Evolutionary conservation across 495 filamentous ascomycete species (phyloP).

Genomic region (Achaetomiella virescens): DNA sequence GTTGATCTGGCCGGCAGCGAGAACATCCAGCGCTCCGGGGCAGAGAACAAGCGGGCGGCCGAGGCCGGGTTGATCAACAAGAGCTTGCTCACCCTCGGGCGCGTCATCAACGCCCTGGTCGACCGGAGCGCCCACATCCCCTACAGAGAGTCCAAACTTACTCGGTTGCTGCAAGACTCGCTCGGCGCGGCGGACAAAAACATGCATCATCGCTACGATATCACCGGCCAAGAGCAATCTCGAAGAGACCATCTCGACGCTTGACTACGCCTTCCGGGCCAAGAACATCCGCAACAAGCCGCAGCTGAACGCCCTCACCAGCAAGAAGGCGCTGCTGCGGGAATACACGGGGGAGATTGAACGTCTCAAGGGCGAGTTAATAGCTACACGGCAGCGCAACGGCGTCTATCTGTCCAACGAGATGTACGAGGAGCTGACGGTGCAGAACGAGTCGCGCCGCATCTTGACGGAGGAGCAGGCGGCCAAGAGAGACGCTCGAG

Average conservation of each 20-base stretch:
- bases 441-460: constrained; percentile 83
- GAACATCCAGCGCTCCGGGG: constrained; percentile 93
- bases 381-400: constrained; percentile 87
- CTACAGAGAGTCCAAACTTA: constrained; percentile 95
- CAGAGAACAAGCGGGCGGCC: constrained; percentile 93
- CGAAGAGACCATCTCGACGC: constrained; percentile 94
- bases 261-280: constrained; percentile 94
- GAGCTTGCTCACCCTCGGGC: constrained; percentile 85
- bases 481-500: constrained; percentile 88
- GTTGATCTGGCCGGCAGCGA: constrained; percentile 96
- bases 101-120: constrained; percentile 96
- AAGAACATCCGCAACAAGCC: constrained; percentile 99
- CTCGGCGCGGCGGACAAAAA: constrained; percentile 92
- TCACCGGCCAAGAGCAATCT: constrained; percentile 91
- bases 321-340: constrained; percentile 81
- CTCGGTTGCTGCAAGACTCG: constrained; percentile 89
- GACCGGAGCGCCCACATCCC: constrained; percentile 89
- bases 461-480: constrained; percentile 89
- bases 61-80: constrained; percentile 98
- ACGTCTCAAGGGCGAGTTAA: constrained; percentile 85
- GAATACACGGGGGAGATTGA: constrained; percentile 95
- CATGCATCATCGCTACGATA: constrained; percentile 95
- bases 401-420: constrained; percentile 89
- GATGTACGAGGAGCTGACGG: constrained; percentile 76
- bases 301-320: constrained; percentile 83